Evolutionary conservation across 139 green algal species (phyloP), one percentile per base, ranked within the genome.

Genomic region (Micractinium conductrix): DNA sequence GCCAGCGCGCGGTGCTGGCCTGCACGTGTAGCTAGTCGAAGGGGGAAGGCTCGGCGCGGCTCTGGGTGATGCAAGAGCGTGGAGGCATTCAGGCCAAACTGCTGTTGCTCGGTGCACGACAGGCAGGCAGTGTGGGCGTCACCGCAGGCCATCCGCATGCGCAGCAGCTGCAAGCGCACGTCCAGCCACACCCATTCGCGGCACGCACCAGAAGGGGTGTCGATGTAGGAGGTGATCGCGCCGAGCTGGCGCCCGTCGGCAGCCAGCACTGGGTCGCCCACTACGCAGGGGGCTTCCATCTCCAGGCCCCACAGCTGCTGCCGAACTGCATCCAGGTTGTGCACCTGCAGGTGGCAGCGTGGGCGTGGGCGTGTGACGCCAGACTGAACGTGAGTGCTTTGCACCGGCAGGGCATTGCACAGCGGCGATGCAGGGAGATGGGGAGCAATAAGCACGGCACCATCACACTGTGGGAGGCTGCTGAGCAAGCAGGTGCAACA

Each of bases 271-370:
- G 55, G 55, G 9, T 79, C 80, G 0, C 93, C 92, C 2, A 88
- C 85, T 5, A 28, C 4, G 0, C 84, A 84, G 30, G 85, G 83
- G 14, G 70, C 84, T 38, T 78, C 74, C 37, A 95, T 79, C 5
- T 80, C n/a, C 58, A 97, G 80, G 1, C 90, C 91, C 86, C 91
- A 94, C 85, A 97, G 85, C 89, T 94, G 89, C 85, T 92, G 88
- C 85, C 92, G 95, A 17, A 94, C 87, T 24, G 88, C 93, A 58
- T 94, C 86, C 12, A 84, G 81, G 71, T 91, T 91, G 45, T 86
- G 72, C 40, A 95, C 86, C 87, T 88, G 72, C 68, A 38, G 45
- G 45, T n/a, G n/a, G n/a, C n/a, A n/a, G n/a, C n/a, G n/a, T n/a
- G n/a, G n/a, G n/a, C n/a, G n/a, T n/a, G n/a, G n/a, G n/a, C n/a